These are phyloP conservation scores for Dianthus caryophyllus DNA, from an alignment of 148 eudicot genomes.

Conservation along the genomic window DNA sequence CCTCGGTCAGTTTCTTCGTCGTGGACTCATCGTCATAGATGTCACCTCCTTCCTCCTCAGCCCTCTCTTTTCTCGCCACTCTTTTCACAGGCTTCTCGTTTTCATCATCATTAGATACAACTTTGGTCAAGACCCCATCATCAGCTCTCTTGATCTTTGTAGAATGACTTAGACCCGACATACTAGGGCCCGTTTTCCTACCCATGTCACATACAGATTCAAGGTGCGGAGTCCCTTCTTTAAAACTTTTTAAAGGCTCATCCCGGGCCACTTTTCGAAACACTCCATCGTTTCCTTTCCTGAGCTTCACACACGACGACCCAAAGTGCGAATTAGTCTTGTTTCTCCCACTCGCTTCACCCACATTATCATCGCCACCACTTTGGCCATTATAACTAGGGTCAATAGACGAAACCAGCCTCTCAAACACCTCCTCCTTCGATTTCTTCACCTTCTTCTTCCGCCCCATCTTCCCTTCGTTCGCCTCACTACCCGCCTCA, in stretches of 20 bases:
- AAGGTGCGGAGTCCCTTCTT: too few species aligned
- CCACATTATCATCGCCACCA: neutral
- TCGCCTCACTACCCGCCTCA: neutral
- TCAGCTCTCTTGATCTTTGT: neutral
- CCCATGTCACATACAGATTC: neutral
- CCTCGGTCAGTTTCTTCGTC: neutral
- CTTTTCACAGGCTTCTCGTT: neutral
- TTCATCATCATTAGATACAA: neutral
- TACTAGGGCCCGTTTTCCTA: neutral
- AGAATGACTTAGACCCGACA: neutral
- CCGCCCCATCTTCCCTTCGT: neutral
- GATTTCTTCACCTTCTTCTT: neutral
- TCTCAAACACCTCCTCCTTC: neutral
- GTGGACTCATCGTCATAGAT: neutral
- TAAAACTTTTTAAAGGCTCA: neutral
- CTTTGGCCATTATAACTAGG: neutral
- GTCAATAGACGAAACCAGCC: neutral
- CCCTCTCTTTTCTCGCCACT: neutral
- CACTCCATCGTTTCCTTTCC: constrained; percentile 5
- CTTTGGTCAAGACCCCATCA: neutral
- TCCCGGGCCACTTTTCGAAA: neutral
- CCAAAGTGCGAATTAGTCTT: neutral
- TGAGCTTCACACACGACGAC: neutral
- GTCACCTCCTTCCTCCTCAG: neutral
- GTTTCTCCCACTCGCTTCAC: neutral